These are phyloP conservation scores for Spathaspora passalidarum DNA, from an alignment of 805 yeast genomes.

Conservation along the genomic window DNA sequence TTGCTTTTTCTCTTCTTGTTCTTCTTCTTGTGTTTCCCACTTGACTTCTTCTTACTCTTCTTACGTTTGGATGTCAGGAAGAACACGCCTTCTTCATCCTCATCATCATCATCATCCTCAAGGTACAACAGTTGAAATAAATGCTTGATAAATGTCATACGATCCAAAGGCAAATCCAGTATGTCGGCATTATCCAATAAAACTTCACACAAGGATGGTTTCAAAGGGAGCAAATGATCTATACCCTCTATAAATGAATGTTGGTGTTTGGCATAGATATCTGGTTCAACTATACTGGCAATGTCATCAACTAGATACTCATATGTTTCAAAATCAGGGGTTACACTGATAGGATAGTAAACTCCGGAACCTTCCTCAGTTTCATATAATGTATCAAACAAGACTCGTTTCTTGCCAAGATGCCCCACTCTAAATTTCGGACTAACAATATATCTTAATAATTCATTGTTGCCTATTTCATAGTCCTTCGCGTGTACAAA, in stretches of 20 bases:
- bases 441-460: slow-evolving; percentile 30
- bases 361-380: slow-evolving; percentile 9
- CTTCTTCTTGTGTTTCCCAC: background rate
- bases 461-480: slow-evolving; percentile 10
- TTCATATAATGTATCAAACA: slow-evolving; percentile 30
- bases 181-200: slow-evolving; percentile 17
- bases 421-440: slow-evolving; percentile 32
- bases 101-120: slow-evolving; percentile 1
- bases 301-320: slow-evolving; percentile 41
- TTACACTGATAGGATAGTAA: slow-evolving; percentile 19
- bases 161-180: slow-evolving; percentile 6
- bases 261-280: slow-evolving; percentile 58
- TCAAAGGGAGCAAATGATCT: slow-evolving; percentile 39
- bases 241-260: slow-evolving; percentile 68
- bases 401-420: slow-evolving; percentile 19
- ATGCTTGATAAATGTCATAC: slow-evolving; percentile 23
- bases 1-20: slow-evolving; percentile 8
- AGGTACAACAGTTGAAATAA: slow-evolving; percentile 27
- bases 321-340: slow-evolving; percentile 22
- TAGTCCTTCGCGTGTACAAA: slow-evolving; percentile 33
- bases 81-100: background rate
- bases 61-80: slow-evolving; percentile 1
- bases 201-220: slow-evolving; percentile 34
- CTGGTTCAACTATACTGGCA: slow-evolving; percentile 53
- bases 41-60: background rate